Conservation (phyloP, 139 green algal species). For the Nannochloris sp. region DNA sequence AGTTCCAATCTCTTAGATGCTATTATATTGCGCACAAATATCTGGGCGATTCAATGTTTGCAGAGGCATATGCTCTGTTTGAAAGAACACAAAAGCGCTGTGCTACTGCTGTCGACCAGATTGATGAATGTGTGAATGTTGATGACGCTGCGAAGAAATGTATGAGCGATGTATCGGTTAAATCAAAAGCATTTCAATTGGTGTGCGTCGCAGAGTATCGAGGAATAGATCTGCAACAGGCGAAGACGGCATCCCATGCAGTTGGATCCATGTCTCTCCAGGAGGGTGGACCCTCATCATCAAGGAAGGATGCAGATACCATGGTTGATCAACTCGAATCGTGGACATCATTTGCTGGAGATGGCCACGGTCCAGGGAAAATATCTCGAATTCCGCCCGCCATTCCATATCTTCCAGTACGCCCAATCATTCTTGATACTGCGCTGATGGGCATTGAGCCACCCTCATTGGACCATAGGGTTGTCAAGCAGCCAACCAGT, state of each 20-base stretch:
- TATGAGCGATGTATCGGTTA: slow-evolving; percentile 9
- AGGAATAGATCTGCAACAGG: slow-evolving; percentile 15
- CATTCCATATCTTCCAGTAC: slow-evolving; percentile 42
- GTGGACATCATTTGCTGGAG: slow-evolving; percentile 35
- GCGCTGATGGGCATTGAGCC: slow-evolving; percentile 53
- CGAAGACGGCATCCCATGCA: slow-evolving; percentile 13
- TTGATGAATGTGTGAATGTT: slow-evolving; percentile 22
- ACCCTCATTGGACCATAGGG: slow-evolving; percentile 49
- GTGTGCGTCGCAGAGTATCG: slow-evolving; percentile 22
- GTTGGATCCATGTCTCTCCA: slow-evolving; percentile 31
- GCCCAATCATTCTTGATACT: slow-evolving; percentile 75
- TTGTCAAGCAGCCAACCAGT: slow-evolving; percentile 18
- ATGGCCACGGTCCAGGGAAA: slow-evolving; percentile 1
- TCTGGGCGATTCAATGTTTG: slow-evolving; percentile 27
- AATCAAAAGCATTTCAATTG: slow-evolving; percentile 19
- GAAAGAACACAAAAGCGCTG: slow-evolving; percentile 35
- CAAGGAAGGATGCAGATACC: slow-evolving; percentile 7
- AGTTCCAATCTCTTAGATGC: slow-evolving; percentile 34
- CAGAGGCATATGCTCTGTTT: slow-evolving; percentile 58
- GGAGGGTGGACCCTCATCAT: slow-evolving; percentile 1
- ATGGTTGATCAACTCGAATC: slow-evolving; percentile 45
- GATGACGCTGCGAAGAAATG: slow-evolving; percentile 9
- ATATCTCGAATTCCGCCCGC: slow-evolving; percentile 34
- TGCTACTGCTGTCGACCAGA: slow-evolving; percentile 12
- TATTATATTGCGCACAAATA: slow-evolving; percentile 46